Conservation (phyloP, 257 asterid species). For the Nicotiana otophora region DNA sequence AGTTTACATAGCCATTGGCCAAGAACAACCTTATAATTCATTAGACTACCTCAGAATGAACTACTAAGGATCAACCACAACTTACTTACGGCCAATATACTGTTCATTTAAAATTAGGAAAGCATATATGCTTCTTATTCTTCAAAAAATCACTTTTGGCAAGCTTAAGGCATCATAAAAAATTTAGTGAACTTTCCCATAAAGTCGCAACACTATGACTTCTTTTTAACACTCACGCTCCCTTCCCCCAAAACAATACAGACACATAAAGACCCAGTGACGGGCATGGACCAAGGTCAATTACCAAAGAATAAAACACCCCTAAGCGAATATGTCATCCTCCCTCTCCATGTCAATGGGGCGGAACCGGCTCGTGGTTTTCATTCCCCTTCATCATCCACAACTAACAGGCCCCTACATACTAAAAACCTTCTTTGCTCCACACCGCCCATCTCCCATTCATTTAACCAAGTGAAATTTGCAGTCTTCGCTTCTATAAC, state of each 20-base stretch:
- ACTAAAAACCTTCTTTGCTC: not conserved
- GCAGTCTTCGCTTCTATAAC: no score
- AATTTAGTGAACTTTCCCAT: not conserved
- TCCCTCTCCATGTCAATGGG: no score
- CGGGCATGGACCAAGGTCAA: no score
- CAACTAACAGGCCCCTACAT: not conserved
- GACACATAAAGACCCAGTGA: no score
- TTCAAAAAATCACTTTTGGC: not conserved
- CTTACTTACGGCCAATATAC: not conserved
- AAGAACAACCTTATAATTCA: not conserved
- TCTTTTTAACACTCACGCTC: not conserved
- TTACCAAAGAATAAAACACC: no score
- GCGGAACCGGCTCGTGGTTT: not conserved
- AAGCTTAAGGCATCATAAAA: not conserved
- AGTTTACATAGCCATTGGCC: not conserved
- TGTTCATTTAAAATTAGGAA: not conserved
- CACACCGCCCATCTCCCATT: not conserved
- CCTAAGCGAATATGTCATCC: no score
- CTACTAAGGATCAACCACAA: not conserved
- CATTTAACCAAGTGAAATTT: not conserved
- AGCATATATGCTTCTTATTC: not conserved
- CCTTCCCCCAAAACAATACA: no score
- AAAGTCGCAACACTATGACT: not conserved
- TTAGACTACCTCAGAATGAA: not conserved
- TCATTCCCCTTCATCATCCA: not conserved